Percentiles rank a stretch among this genome's conserved stretches.
Evolutionary conservation across 1,284 basidiomycete genomes (phyloP).

Genomic region (Lignosus rhinocerotis): DNA sequence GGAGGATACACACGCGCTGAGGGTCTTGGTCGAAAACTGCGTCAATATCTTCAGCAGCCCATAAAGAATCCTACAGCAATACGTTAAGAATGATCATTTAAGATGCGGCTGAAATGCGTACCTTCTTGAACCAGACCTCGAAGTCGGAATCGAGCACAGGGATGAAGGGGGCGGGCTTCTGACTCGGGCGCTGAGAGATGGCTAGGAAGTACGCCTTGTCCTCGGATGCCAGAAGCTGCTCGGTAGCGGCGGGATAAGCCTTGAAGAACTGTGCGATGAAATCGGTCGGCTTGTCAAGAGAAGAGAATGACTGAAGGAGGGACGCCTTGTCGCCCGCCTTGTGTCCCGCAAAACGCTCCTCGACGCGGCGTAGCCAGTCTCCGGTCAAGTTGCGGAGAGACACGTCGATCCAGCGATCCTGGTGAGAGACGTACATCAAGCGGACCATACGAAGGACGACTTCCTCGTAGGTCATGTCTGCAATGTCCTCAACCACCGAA

Average conservation of each 20-base stretch:
- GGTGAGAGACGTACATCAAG: constrained; percentile 91
- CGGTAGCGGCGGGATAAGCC: constrained; percentile 78
- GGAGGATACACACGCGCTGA: constrained; percentile 96
- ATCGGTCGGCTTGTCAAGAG: constrained; percentile 80
- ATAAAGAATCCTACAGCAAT: constrained; percentile 84
- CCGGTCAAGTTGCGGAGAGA: constrained; percentile 95
- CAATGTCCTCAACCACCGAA: constrained; percentile 80
- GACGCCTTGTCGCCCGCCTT: constrained; percentile 82
- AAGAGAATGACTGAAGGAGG: constrained; percentile 85
- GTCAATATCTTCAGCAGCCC: constrained; percentile 98
- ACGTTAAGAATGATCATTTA: background rate
- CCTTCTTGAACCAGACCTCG: constrained; percentile 99
- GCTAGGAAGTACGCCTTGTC: constrained; percentile 96
- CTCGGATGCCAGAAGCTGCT: constrained; percentile 91
- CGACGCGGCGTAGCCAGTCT: constrained; percentile 95
- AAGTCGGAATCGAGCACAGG: constrained; percentile 93
- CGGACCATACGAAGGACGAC: constrained; percentile 88
- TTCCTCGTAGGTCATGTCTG: constrained; percentile 99
- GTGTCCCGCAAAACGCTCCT: constrained; percentile 96
- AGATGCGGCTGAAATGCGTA: constrained; percentile 33
- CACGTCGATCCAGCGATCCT: constrained; percentile 92
- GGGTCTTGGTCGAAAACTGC: constrained; percentile 98
- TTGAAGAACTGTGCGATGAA: constrained; percentile 87
- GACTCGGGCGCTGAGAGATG: constrained; percentile 91
- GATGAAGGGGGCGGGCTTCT: constrained; percentile 99